Conservation (phyloP, 202 grass and related monocot genomes). For the Dendrocalamus latiflorus region DNA sequence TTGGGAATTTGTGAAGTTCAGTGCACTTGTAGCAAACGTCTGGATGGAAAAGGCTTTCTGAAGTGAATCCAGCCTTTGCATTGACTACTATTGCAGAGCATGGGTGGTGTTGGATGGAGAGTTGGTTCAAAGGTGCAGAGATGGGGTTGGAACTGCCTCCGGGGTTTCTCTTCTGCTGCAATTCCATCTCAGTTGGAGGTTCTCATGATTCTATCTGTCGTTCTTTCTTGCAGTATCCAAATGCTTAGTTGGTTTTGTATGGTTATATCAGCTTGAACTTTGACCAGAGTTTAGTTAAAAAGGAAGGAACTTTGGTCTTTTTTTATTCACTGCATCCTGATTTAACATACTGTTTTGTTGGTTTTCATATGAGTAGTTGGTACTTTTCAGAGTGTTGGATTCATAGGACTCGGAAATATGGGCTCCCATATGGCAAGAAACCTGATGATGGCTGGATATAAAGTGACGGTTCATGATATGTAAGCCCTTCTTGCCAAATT, state of each 20-base stretch:
- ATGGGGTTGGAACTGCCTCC: constrained; percentile 31
- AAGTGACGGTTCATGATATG: constrained; percentile 79
- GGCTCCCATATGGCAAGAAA: constrained; percentile 88
- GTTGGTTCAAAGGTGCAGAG: constrained; percentile 16
- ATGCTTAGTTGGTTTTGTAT: not conserved
- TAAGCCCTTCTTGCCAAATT: constrained; percentile 21
- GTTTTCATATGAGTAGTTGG: constrained; percentile 4
- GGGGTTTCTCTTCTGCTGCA: constrained; percentile 46
- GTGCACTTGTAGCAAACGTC: not conserved
- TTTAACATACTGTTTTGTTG: not conserved
- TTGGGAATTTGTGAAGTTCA: too few species aligned
- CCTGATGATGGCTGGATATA: constrained; percentile 67
- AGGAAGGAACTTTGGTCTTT: not conserved
- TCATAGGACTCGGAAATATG: constrained; percentile 94
- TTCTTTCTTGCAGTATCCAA: not conserved
- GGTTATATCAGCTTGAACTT: not conserved
- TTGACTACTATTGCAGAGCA: not conserved
- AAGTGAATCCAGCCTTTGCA: not conserved
- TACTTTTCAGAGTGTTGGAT: constrained; percentile 70
- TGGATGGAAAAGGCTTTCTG: not conserved
- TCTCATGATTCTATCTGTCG: not conserved
- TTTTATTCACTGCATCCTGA: not conserved
- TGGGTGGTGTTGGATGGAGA: constrained; percentile 30
- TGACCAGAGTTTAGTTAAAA: not conserved
- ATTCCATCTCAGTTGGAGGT: constrained; percentile 68